phyloP scores from a whole-genome alignment of 768 basidiomycete species.

The Gymnopilus dilepis region DNA sequence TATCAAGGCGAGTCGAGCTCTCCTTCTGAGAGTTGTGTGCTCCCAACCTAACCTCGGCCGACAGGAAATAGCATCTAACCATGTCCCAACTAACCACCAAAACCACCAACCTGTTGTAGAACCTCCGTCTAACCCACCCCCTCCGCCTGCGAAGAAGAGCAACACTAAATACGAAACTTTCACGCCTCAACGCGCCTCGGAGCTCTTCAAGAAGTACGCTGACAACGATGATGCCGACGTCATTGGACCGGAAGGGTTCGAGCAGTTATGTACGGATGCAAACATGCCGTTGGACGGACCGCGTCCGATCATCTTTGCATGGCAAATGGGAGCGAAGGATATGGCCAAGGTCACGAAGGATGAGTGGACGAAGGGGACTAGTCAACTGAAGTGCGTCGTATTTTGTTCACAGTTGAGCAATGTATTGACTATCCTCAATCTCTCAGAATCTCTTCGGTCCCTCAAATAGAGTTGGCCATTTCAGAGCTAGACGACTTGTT shows the following conservation, averaged over 20 bases:
- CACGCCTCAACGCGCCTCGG: constrained; percentile 51
- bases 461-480: constrained; percentile 53
- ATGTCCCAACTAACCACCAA: constrained; percentile 3
- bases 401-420: neutral
- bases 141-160: constrained; percentile 22
- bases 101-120: neutral
- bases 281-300: constrained; percentile 77
- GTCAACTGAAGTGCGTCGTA: constrained; percentile 39
- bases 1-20: constrained; percentile 27
- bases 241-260: constrained; percentile 78
- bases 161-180: constrained; percentile 47
- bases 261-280: constrained; percentile 70
- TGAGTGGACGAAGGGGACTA: constrained; percentile 72
- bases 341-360: constrained; percentile 73
- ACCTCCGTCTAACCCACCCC: constrained; percentile 16
- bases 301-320: constrained; percentile 73
- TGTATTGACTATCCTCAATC: neutral
- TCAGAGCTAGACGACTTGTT: constrained; percentile 70
- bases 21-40: neutral
- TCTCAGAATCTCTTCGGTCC: constrained; percentile 48
- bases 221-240: constrained; percentile 56
- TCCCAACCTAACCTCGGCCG: neutral
- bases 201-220: constrained; percentile 67
- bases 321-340: constrained; percentile 73
- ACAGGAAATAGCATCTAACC: constrained; percentile 15